A percentile compares a stretch with the other conserved stretches of the same genome.
phyloP scores from a whole-genome alignment of 1,284 basidiomycete genomes.

The Coniferiporia weirii region DNA sequence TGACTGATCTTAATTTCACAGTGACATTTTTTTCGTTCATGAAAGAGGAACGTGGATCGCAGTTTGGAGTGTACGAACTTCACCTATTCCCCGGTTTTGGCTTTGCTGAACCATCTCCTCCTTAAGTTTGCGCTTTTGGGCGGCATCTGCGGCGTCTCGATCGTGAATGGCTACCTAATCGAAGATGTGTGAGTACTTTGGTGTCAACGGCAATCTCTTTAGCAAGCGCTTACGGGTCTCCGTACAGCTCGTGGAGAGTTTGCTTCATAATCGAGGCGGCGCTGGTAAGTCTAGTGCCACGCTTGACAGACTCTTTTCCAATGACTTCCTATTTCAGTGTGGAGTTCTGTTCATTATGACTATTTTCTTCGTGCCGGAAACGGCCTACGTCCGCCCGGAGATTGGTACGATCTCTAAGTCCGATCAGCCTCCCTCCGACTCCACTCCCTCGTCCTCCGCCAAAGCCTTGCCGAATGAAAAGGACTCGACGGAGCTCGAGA shows the following conservation, averaged over 20 bases:
- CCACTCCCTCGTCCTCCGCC: neutral
- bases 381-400: constrained; percentile 17
- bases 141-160: constrained; percentile 19
- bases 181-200: constrained; percentile 18
- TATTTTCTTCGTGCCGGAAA: constrained; percentile 19
- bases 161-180: constrained; percentile 21
- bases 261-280: constrained; percentile 20
- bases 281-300: constrained; percentile 10
- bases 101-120: neutral
- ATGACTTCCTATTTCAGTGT: constrained; percentile 3
- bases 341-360: constrained; percentile 17
- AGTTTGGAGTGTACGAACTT: constrained; percentile 18
- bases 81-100: neutral
- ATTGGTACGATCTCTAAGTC: neutral
- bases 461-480: constrained; percentile 1
- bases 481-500: neutral
- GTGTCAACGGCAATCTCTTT: neutral
- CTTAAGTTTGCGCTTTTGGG: constrained; percentile 19
- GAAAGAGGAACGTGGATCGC: constrained; percentile 21
- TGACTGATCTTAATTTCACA: constrained; percentile 5
- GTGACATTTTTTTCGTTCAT: constrained; percentile 22
- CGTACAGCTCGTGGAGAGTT: constrained; percentile 18
- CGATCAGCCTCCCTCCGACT: neutral
- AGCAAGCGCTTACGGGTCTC: neutral
- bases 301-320: neutral